These are phyloP conservation scores for Paecilomyces variotii DNA, from an alignment of 2,329 filamentous ascomycete genomes.

Conservation along the genomic window DNA sequence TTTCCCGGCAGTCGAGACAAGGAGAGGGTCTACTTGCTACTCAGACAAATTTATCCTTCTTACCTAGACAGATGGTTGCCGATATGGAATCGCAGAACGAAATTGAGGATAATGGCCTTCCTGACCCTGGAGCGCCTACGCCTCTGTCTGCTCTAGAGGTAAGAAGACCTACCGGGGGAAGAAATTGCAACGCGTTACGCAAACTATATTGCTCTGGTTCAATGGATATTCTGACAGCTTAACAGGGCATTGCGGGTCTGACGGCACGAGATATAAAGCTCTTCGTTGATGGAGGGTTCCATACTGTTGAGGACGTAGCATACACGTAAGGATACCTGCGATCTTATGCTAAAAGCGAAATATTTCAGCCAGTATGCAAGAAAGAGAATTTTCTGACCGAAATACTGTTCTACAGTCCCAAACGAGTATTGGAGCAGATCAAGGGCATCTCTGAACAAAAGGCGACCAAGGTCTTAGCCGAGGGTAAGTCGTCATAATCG, in stretches of 20 bases:
- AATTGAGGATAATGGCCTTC: constrained; percentile 64
- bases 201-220: background rate
- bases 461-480: constrained; percentile 78
- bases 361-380: background rate
- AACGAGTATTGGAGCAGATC: constrained; percentile 78
- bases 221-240: constrained; percentile 6
- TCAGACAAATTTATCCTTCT: background rate
- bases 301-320: constrained; percentile 91
- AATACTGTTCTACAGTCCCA: constrained; percentile 41
- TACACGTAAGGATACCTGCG: constrained; percentile 58
- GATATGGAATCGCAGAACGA: constrained; percentile 62
- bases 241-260: constrained; percentile 75
- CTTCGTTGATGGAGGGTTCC: constrained; percentile 82
- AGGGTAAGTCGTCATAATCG: constrained; percentile 54
- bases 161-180: constrained; percentile 20
- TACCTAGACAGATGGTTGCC: constrained; percentile 28
- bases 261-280: constrained; percentile 95
- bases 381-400: constrained; percentile 12
- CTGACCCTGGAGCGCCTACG: constrained; percentile 87
- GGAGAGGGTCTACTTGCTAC: background rate
- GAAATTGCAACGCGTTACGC: background rate
- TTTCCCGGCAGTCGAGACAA: background rate
- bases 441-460: constrained; percentile 98
- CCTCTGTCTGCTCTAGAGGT: constrained; percentile 82
- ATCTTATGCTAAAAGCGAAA: background rate